Percentiles rank a stretch among this genome's conserved stretches.
Conservation (phyloP, 768 basidiomycete genomes). For the Pleurotus tuoliensis region DNA sequence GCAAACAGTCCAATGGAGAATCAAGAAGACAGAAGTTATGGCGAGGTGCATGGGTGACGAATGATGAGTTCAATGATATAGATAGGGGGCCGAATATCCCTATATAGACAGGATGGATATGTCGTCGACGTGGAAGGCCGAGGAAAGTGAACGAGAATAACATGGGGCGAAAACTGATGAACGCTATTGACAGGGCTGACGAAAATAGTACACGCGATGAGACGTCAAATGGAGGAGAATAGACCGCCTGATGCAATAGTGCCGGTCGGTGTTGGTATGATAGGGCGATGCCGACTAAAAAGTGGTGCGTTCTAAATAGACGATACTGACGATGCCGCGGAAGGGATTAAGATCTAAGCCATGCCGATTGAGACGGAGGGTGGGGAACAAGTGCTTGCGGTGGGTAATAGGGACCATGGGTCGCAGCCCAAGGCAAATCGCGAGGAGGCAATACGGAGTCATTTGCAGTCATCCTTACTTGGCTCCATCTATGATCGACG, state of each 20-base stretch:
- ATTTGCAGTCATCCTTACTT: constrained; percentile 38
- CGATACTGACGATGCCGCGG: constrained; percentile 10
- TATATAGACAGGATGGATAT: constrained; percentile 60
- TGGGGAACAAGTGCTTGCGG: constrained; percentile 40
- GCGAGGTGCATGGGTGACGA: constrained; percentile 25
- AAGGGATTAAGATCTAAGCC: constrained; percentile 42
- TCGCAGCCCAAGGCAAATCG: constrained; percentile 38
- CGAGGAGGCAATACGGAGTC: constrained; percentile 35
- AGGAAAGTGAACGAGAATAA: constrained; percentile 11
- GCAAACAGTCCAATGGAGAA: constrained; percentile 7
- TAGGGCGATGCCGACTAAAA: constrained; percentile 8
- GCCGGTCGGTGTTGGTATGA: constrained; percentile 7
- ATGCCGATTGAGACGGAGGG: constrained; percentile 43
- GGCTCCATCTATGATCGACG: constrained; percentile 49
- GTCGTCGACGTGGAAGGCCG: constrained; percentile 39
- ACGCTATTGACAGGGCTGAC: constrained; percentile 9
- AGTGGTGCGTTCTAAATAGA: constrained; percentile 23
- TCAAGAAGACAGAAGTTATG: constrained; percentile 9
- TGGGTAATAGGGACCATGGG: constrained; percentile 36
- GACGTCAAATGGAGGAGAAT: constrained; percentile 25
- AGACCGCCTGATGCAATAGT: constrained; percentile 22
- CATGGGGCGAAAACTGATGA: constrained; percentile 9
- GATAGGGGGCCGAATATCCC: constrained; percentile 30
- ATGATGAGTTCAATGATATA: constrained; percentile 16
- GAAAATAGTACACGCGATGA: constrained; percentile 5